Evolutionary conservation across 495 filamentous ascomycete genomes (phyloP).

Genomic region (Xylaria venustula): DNA sequence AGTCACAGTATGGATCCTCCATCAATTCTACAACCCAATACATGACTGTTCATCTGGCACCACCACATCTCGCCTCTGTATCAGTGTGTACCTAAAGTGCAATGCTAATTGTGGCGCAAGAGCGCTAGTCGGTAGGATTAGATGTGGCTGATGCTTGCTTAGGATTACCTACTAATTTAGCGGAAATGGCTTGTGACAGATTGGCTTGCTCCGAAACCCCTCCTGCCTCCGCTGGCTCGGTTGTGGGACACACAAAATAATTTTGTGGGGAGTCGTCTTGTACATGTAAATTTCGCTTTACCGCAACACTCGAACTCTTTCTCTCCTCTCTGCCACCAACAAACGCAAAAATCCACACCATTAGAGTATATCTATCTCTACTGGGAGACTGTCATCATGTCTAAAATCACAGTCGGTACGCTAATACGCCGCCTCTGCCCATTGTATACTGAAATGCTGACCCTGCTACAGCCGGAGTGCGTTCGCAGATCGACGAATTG

Average conservation of each 20-base stretch:
- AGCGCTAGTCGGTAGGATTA: too few species aligned
- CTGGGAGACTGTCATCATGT: slow-evolving; percentile 76
- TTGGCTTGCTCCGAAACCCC: background rate
- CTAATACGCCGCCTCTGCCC: slow-evolving; percentile 12
- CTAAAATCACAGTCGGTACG: slow-evolving; percentile 85
- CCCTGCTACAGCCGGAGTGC: slow-evolving; percentile 77
- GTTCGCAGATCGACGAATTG: slow-evolving; percentile 84
- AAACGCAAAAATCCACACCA: slow-evolving; percentile 66
- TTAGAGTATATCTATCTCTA: slow-evolving; percentile 61
- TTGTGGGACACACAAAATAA: slow-evolving; percentile 13
- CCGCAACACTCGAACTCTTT: background rate
- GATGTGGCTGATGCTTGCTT: too few species aligned
- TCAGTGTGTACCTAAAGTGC: too few species aligned
- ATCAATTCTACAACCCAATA: too few species aligned
- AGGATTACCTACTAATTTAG: too few species aligned
- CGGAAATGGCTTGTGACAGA: too few species aligned
- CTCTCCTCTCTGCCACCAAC: slow-evolving; percentile 16
- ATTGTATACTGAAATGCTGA: slow-evolving; percentile 19
- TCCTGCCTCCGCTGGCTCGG: background rate
- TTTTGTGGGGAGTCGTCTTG: slow-evolving; percentile 1
- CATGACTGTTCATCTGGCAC: too few species aligned
- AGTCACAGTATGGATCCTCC: too few species aligned
- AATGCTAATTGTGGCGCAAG: too few species aligned
- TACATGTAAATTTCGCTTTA: background rate
- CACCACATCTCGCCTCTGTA: too few species aligned